Evolutionary conservation across 176 grass and related monocot genomes (phyloP), one percentile per base, ranked within the genome.

Genomic region (Musa itinerans): DNA sequence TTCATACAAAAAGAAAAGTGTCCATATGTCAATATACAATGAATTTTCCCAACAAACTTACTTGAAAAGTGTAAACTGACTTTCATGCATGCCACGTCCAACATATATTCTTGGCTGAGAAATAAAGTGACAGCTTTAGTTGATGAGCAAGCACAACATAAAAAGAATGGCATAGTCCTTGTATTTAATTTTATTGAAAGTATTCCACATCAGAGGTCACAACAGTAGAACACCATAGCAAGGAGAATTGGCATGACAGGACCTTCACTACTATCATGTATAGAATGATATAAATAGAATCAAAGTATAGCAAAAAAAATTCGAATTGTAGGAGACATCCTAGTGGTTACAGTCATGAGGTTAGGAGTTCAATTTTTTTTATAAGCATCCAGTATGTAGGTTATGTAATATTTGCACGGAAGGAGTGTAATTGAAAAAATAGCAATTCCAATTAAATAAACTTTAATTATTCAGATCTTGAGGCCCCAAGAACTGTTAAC

Each of bases 61-160:
- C 93, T 92, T 97, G 90, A 92, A 93, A 81, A 97, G 88, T 62
- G 90, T 93, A 78, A 90, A 92, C 54, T 86, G 79, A 9, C 93
- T 89, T 78, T 97, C 93, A 90, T 93, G 90, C 85, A 97, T 92
- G 69, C 85, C 93, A 84, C 93, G 90, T 77, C 93, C 93, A 61
- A 90, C 90, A 86, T 88, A 97, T 68, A 97, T 83, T 77, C 81
- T 87, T 89, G 93, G 87, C 90, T 97, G 86, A 74, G 43, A 61
- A 13, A 63, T 53, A 61, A 13, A 53, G 71, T 72, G 68, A 48
- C 76, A 52, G 8, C 54, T 69, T 85, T 69, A 82, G 48, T 14
- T 48, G 66, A 68, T 50, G 51, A 68, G 50, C 16, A 59, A 70
- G 1, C 53, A 63, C 22, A 76, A 79, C 54, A 34, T 29, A 78